Base-by-base conservation (phyloP, 495 filamentous ascomycete genomes). In the Viridothelium virens region DNA sequence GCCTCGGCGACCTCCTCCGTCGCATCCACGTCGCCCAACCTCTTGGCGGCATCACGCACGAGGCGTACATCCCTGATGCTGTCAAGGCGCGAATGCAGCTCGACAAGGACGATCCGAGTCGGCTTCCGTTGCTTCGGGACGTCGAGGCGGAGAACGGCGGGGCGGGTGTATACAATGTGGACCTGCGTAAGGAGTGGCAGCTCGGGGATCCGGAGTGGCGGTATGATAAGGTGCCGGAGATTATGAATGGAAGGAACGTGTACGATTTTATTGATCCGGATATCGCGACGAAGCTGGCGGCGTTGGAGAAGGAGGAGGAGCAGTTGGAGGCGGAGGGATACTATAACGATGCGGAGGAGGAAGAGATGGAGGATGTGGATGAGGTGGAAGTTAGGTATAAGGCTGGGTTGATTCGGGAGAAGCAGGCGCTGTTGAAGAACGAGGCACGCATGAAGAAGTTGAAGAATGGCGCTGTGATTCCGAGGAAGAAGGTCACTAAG, bases 241-340 rank as follows among this genome's bases (percentile, higher is more conserved):
- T 93, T 48, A 88, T 89, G 79, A 86, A 96, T 70, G 94, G 94
- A 74, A 91, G 90, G 82, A 97, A 98, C 77, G 90, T 98, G 39
- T 91, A 91, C 80, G 94, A 98, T 75, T 98, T 88, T 75, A 86
- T 97, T 74, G 94, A 97, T 70, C 92, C 94, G 0, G 94, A 98
- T 66, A 97, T 98, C 76, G 94, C 96, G 70, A 82, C 84, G 66
- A 97, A 93, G 78, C 83, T 98, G 47, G 86, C 86, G 37, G 91
- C 91, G 56, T 82, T 98, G 46, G 94, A 98, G 76, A 92, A 91
- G 65, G 94, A 98, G 72, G 94, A 98, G 72, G 92, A 96, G 78
- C 86, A 87, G 64, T 83, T 97, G 2, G 86, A 96, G 78, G 88
- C 85, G 12, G 86, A 91, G 44, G 92, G 92, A 56, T 93, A 85